phyloP scores from a whole-genome alignment of 306 rosid species.

The Vigna trinervia region DNA sequence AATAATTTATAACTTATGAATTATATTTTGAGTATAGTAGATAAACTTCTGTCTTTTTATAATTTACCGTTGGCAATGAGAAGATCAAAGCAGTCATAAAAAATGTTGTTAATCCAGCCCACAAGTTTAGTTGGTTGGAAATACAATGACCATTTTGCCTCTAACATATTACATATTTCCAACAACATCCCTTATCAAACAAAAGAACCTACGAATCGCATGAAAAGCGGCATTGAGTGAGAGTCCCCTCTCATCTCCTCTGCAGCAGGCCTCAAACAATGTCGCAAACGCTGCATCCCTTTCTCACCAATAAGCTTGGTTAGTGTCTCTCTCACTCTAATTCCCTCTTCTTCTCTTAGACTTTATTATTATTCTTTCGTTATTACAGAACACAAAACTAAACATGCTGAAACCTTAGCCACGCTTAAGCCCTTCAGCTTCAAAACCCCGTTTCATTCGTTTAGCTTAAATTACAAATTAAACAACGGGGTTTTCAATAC shows the following conservation, averaged over 20 bases:
- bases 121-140: not conserved
- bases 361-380: slow-evolving; percentile 1
- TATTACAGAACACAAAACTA: not conserved
- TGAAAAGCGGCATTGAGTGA: slow-evolving; percentile 44
- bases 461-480: slow-evolving; percentile 6
- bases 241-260: not conserved
- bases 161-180: slow-evolving; percentile 34
- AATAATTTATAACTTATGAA: too few species aligned
- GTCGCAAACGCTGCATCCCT: slow-evolving; percentile 61
- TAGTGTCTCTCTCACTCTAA: slow-evolving; percentile 1
- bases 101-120: not conserved
- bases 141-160: slow-evolving; percentile 7
- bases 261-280: slow-evolving; percentile 41
- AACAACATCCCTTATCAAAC: slow-evolving; percentile 59
- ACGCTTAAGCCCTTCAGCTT: slow-evolving; percentile 13
- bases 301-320: slow-evolving; percentile 59
- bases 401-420: not conserved
- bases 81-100: too few species aligned
- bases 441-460: slow-evolving; percentile 10
- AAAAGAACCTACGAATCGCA: slow-evolving; percentile 2
- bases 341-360: not conserved
- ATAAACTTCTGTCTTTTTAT: too few species aligned
- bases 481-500: slow-evolving; percentile 37
- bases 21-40: too few species aligned
- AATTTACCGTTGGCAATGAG: too few species aligned